A percentile compares a stretch with the other conserved stretches of the same genome.
Evolutionary conservation across 2,329 filamentous ascomycete species (phyloP).

Genomic region (Ascochyta lentis): DNA sequence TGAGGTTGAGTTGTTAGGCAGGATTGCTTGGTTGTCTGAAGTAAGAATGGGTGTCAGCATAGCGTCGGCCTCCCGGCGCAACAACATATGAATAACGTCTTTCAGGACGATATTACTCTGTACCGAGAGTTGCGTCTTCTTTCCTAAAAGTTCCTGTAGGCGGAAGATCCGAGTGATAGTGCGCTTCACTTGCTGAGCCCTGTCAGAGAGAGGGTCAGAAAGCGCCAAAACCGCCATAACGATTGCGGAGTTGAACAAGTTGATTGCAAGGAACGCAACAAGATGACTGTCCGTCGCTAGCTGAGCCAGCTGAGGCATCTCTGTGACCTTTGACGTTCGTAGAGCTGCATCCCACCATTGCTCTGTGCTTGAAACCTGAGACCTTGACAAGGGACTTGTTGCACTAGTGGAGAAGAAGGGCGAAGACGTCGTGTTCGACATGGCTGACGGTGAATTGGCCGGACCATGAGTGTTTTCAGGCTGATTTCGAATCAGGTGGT

Average conservation of each 20-base stretch:
- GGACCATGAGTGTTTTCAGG: slow-evolving; percentile 12
- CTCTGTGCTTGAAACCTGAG: slow-evolving; percentile 32
- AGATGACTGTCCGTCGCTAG: slow-evolving; percentile 53
- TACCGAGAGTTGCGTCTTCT: slow-evolving; percentile 20
- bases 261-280: slow-evolving; percentile 55
- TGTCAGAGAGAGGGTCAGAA: slow-evolving; percentile 52
- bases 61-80: slow-evolving; percentile 22
- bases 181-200: slow-evolving; percentile 53
- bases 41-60: slow-evolving; percentile 16
- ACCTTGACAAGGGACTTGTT: slow-evolving; percentile 14
- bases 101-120: slow-evolving; percentile 24
- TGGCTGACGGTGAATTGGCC: slow-evolving; percentile 7
- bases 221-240: slow-evolving; percentile 53
- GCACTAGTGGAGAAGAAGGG: slow-evolving; percentile 8
- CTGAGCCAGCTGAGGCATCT: slow-evolving; percentile 44
- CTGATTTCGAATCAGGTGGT: slow-evolving; percentile 32
- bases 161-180: slow-evolving; percentile 53
- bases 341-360: slow-evolving; percentile 50
- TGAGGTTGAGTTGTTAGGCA: not conserved
- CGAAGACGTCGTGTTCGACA: slow-evolving; percentile 5
- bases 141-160: slow-evolving; percentile 46
- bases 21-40: not conserved
- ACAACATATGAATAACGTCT: slow-evolving; percentile 23
- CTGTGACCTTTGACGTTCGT: slow-evolving; percentile 49
- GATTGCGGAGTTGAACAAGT: slow-evolving; percentile 55